Evolutionary conservation across 345 rosid genomes (phyloP), one percentile per base, ranked within the genome.

Genomic region (Balakata baccata): DNA sequence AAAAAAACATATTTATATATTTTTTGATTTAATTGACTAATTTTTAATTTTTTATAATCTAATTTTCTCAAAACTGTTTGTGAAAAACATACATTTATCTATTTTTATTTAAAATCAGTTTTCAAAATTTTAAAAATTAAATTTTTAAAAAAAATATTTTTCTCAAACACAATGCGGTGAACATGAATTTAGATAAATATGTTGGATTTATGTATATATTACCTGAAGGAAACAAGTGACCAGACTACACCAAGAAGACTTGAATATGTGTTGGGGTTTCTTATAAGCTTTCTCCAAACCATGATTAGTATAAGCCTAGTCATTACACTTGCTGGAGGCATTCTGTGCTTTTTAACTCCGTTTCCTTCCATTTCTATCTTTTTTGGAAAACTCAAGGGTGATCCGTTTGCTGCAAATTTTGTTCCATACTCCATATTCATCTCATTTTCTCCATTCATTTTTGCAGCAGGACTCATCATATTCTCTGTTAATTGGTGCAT

Each of bases 401-500:
- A 84, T 52, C 77, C 85, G 43, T 47, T 81, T 52, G 66, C 73
- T 66, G 82, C 82, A 69, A 79, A 75, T 86, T 86, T 84, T 7
- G 66, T 72, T 1, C 83, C 91, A 65, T 86, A 84, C 73, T 85
- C 89, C 5, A 81, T 74, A 16, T 85, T 87, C 49, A 57, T 66
- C 58, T 82, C 87, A 60, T 75, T 83, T 23, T 79, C 90, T 79
- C 76, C 89, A 67, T 78, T 84, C 66, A 74, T 81, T 77, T 82
- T 86, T 38, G 84, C 79, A 16, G 71, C 77, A 34, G 92, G 88
- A 66, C 84, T 84, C 89, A 85, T 84, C 89, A 85, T 86, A 75
- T 85, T 86, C 71, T 87, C 90, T 58, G 83, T 87, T 71, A 85
- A 74, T 74, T 86, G 82, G n/a, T 87, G 83, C 88, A 91, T 80